Evolutionary conservation across 2,329 filamentous ascomycete genomes (phyloP).

Genomic region (Thermomyces lanuginosus): DNA sequence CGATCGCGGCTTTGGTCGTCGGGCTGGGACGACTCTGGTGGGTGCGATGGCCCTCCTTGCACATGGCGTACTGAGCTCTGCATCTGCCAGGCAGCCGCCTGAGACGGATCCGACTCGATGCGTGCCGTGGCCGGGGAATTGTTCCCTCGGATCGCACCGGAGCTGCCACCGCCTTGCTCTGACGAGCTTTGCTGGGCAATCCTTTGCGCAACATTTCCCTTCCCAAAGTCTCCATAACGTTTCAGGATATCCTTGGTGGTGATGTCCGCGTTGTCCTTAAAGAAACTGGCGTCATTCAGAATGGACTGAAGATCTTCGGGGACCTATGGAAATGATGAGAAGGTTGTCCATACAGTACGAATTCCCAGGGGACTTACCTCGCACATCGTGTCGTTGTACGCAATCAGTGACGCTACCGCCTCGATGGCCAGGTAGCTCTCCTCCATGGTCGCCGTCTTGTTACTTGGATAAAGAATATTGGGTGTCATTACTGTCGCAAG

Average conservation of each 20-base stretch:
- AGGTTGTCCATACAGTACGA: slow-evolving; percentile 56
- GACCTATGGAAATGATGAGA: slow-evolving; percentile 47
- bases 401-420: slow-evolving; percentile 78
- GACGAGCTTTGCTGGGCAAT: slow-evolving; percentile 33
- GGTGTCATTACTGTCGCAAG: slow-evolving; percentile 93
- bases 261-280: slow-evolving; percentile 67
- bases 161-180: slow-evolving; percentile 33
- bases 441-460: slow-evolving; percentile 55
- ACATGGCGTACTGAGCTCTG: slow-evolving; percentile 73
- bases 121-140: slow-evolving; percentile 38
- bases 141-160: slow-evolving; percentile 23
- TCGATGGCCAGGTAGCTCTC: slow-evolving; percentile 90
- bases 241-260: slow-evolving; percentile 96
- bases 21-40: slow-evolving; percentile 13
- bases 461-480: slow-evolving; percentile 68
- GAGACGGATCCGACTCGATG: slow-evolving; percentile 75
- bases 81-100: slow-evolving; percentile 55
- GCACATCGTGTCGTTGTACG: slow-evolving; percentile 90
- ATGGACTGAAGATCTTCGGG: slow-evolving; percentile 81
- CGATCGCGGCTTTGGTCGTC: slow-evolving; percentile 15
- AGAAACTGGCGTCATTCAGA: slow-evolving; percentile 65
- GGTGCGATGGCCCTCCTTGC: slow-evolving; percentile 20
- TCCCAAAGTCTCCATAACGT: slow-evolving; percentile 70
- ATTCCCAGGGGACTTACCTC: slow-evolving; percentile 52
- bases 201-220: slow-evolving; percentile 43